Base-by-base conservation (phyloP, 2,329 filamentous ascomycete genomes). In the Calonectria hongkongensis region DNA sequence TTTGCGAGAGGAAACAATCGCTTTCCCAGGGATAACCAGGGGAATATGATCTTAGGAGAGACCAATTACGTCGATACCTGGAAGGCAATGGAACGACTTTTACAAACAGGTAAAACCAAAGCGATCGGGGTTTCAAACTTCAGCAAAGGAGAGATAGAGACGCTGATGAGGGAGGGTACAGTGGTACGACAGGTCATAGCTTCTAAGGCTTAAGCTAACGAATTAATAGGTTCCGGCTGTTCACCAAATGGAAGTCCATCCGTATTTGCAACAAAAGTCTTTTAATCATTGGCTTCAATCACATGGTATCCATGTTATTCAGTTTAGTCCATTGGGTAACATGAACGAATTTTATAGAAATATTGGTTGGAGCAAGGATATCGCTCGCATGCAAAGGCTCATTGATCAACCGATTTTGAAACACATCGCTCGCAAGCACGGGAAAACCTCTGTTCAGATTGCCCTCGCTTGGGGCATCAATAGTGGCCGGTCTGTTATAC, bases 91-190 rank as follows among this genome's bases (percentile, higher is more conserved):
- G 72, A 82, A 71, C 56, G 73, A 9, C 60, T 83, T 1, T 43
- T 81, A 12, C 75, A 76, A 64, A 78, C 73, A 1, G 72, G 68
- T 18, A 73, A 73, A 33, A 58, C 63, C 3, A 73, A 51, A 16
- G 72, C 72, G 2, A 84, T 85, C 58, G 91, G 91, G 50, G 88
- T 91, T n/a, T 89, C 87, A 70, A 91, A 91, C 83, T 91, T 90
- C 83, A 87, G 85, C 71, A 87, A 88, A 50, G 78, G 80, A 8
- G 85, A 87, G 65, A 81, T 90, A 16, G 82, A 88, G 76, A 80
- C 84, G 66, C 82, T 90, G 71, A 75, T 86, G 62, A 81, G 43
- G 13, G 70, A 77, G 36, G 48, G 71, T 27, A 72, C 74, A 76
- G 79, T 86, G 54, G 64, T 67, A 39, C 41, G 68, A 13, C 33